These are phyloP conservation scores for Acanthamoeba polyphaga DNA, from an alignment of 208 protist genomes.

Conservation along the genomic window DNA sequence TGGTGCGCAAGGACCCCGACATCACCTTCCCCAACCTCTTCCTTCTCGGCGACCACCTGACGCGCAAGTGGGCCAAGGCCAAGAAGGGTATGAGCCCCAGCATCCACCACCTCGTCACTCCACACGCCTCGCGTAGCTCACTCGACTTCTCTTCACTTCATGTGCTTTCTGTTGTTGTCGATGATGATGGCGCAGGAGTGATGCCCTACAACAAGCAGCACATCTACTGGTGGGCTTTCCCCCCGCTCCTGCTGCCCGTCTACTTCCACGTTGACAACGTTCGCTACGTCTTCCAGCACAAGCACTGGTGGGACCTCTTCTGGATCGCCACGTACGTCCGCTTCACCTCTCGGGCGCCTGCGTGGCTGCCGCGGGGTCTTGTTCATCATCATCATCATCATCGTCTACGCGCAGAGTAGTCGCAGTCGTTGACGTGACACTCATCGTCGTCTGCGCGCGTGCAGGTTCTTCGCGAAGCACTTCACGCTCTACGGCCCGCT, in stretches of 20 bases:
- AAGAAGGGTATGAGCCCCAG: background rate
- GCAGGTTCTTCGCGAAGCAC: background rate
- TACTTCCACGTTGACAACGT: slow-evolving; percentile 33
- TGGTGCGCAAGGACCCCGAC: slow-evolving; percentile 90
- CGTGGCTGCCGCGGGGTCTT: no score
- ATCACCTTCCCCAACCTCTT: slow-evolving; percentile 92
- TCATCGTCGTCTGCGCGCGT: background rate
- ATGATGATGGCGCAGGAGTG: background rate
- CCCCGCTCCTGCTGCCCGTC: slow-evolving; percentile 33
- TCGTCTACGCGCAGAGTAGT: no score
- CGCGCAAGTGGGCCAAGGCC: background rate
- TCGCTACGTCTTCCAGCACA: background rate
- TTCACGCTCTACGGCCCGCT: background rate
- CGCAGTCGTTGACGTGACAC: background rate
- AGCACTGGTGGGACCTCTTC: background rate
- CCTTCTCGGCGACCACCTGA: slow-evolving; percentile 85
- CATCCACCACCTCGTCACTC: background rate
- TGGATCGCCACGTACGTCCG: background rate
- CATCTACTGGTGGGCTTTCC: slow-evolving; percentile 18
- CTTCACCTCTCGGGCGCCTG: background rate
- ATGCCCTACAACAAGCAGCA: slow-evolving; percentile 37
- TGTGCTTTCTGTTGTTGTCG: background rate
- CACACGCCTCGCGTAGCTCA: background rate
- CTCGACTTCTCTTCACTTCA: no score
- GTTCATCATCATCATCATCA: no score